Evolutionary conservation across 805 yeast species (phyloP).

Genomic region (Vanderwaltozyma verrucispora): DNA sequence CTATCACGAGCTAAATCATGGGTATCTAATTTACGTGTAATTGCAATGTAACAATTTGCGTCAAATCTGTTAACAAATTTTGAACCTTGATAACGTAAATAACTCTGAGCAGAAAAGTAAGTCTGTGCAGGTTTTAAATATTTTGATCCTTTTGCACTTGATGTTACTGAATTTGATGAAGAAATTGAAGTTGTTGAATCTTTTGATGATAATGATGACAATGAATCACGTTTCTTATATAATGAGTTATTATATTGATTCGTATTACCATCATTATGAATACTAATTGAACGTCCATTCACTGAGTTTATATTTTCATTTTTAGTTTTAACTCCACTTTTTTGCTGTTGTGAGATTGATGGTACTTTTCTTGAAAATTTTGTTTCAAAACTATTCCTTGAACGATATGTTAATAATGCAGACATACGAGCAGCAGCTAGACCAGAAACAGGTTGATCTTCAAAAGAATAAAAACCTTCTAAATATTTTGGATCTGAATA

Average conservation of each 20-base stretch:
- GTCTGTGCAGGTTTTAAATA: constrained; percentile 34
- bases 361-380: constrained; percentile 83
- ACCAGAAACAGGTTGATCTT: constrained; percentile 79
- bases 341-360: constrained; percentile 29
- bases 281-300: constrained; percentile 66
- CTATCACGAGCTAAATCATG: constrained; percentile 87
- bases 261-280: constrained; percentile 78
- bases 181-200: constrained; percentile 21
- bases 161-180: constrained; percentile 15
- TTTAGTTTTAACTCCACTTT: not conserved
- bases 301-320: constrained; percentile 26
- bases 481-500: constrained; percentile 89
- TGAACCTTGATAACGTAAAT: constrained; percentile 86
- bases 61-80: constrained; percentile 86
- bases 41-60: constrained; percentile 92
- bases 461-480: constrained; percentile 74
- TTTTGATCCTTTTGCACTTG: no score
- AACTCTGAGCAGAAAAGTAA: constrained; percentile 90
- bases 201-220: constrained; percentile 13
- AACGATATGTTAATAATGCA: constrained; percentile 84
- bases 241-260: constrained; percentile 9
- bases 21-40: constrained; percentile 87
- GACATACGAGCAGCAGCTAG: constrained; percentile 97
- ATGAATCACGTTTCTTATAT: constrained; percentile 5
- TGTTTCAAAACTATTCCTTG: constrained; percentile 82